Base-by-base conservation (phyloP, 2,329 filamentous ascomycete genomes). In the Fusarium gaditjirri region DNA sequence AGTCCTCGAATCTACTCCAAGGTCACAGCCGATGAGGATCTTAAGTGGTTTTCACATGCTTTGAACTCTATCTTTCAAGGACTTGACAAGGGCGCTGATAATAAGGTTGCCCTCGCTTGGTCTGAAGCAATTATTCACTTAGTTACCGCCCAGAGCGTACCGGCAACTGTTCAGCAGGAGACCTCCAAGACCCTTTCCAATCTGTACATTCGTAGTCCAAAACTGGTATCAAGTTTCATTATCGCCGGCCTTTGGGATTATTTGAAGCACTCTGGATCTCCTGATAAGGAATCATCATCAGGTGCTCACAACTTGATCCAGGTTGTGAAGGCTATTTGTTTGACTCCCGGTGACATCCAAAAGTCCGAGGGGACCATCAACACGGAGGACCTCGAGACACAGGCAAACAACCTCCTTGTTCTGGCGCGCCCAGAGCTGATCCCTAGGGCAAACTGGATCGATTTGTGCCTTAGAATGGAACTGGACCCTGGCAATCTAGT, bases 1-100 rank as follows among this genome's bases (percentile, higher is more conserved):
- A 97, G 93, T 76, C 88, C 92, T 38, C 92, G 93, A 68, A 89
- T 97, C 9, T 98, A 96, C 81, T 91, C 91, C 41, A 98, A 97
- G 78, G 78, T 97, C 29, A 86, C 87, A 5, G 83, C 86, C 2
- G 90, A 92, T 61, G 93, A 95, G 58, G 96, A 99, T 76, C 84
- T 94, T 25, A 85, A 84, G 59, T 98, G 96, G 93, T 87, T 93
- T 56, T 84, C 91, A 44, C 89, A 90, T 71, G 92, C 94, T 35
- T 84, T 98, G 53, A 84, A 88, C 21, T 88, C 90, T 31, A 83
- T 92, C 21, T 87, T 90, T 21, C 79, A 85, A 21, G 84, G 86
- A 23, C 80, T 94, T 6, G 82, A 84, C 17, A 84, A 87, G 33
- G 83, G 86, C 17, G 79, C 84, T 8, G 76, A 80, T 11, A 83